Evolutionary conservation across 2,329 filamentous ascomycete genomes (phyloP), one percentile per base, ranked within the genome.

Genomic region (Calonectria henricotiae): DNA sequence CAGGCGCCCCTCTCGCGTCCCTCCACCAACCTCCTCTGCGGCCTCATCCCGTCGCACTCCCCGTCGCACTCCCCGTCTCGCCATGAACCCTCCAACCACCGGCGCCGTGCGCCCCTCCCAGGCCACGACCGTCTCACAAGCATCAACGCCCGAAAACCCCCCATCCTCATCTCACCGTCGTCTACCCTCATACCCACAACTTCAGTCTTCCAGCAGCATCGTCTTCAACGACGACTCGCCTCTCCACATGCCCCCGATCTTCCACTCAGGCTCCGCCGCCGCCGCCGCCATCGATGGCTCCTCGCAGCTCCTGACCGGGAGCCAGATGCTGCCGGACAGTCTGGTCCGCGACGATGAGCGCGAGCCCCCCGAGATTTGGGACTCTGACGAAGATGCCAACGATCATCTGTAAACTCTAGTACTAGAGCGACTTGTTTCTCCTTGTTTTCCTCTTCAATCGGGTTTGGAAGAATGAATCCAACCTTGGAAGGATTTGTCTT

Each of bases 311-410:
- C 76, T 86, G 68, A 85, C 85, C 1, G 84, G 83, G 73, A 89
- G 87, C 71, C 87, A 89, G 78, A 84, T 88, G 80, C 78, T 90
- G 67, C 85, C 88, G 3, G 84, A 86, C 49, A 86, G 84, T 68
- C 78, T 86, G 66, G 25, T 86, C 8, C 73, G 77, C 35, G 85
- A 85, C 37, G 80, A 81, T 32, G 75, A 71, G 27, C 71, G 77
- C 44, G 74, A 75, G 27, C 79, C 79, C 5, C 77, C 77, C 15
- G 80, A 80, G 68, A 81, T 84, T 37, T 83, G 78, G 79, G 83
- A 83, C 70, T 84, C 81, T 44, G 81, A 84, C 9, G 79, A 81
- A 5, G 77, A 78, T 23, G 73, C 71, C 17, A 72, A 72, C 51
- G 72, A 49, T 39, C 68, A 60, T 49, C 68, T 78, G 41, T 78